A percentile compares a stretch with the other conserved stretches of the same genome.
phyloP scores from a whole-genome alignment of 2,329 filamentous ascomycete genomes.

The Leptographium radiaticola region DNA sequence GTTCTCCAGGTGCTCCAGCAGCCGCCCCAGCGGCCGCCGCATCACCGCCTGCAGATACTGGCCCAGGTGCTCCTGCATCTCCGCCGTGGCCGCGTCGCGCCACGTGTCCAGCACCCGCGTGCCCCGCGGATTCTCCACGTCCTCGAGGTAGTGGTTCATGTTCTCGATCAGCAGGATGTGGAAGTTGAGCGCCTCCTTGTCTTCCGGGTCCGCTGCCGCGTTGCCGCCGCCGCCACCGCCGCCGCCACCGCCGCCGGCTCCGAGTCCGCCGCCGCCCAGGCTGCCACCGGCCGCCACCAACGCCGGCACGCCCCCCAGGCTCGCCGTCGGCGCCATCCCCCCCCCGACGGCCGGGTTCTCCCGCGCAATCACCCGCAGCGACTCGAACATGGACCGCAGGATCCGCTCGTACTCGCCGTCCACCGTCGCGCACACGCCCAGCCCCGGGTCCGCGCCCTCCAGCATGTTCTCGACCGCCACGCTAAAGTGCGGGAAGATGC shows the following conservation, averaged over 20 bases:
- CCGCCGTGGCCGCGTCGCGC: constrained; percentile 62
- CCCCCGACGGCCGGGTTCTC: constrained; percentile 36
- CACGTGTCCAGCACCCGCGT: constrained; percentile 72
- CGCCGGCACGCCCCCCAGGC: constrained; percentile 11
- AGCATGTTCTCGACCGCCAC: constrained; percentile 75
- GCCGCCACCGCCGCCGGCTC: constrained; percentile 30
- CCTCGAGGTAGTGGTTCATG: constrained; percentile 94
- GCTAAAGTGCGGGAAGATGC: constrained; percentile 82
- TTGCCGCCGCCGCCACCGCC: constrained; percentile 5
- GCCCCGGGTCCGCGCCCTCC: constrained; percentile 37
- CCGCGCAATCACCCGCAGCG: constrained; percentile 81
- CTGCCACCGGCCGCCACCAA: constrained; percentile 11
- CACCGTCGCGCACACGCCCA: constrained; percentile 60
- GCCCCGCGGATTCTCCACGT: constrained; percentile 60
- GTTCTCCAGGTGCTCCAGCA: constrained; percentile 84
- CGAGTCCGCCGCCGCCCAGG: constrained; percentile 17
- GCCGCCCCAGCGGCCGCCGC: constrained; percentile 74
- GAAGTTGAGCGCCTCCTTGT: constrained; percentile 94
- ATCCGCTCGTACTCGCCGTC: constrained; percentile 82
- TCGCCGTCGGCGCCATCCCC: background rate
- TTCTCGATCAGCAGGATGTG: constrained; percentile 97
- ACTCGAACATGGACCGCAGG: constrained; percentile 94
- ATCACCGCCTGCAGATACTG: constrained; percentile 83
- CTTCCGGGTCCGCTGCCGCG: constrained; percentile 51
- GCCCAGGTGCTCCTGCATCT: constrained; percentile 76